Percentiles rank a stretch among this genome's conserved stretches.
Evolutionary conservation across 192 early-diverging fungal species (phyloP).

Genomic region (Coemansia pectinata): DNA sequence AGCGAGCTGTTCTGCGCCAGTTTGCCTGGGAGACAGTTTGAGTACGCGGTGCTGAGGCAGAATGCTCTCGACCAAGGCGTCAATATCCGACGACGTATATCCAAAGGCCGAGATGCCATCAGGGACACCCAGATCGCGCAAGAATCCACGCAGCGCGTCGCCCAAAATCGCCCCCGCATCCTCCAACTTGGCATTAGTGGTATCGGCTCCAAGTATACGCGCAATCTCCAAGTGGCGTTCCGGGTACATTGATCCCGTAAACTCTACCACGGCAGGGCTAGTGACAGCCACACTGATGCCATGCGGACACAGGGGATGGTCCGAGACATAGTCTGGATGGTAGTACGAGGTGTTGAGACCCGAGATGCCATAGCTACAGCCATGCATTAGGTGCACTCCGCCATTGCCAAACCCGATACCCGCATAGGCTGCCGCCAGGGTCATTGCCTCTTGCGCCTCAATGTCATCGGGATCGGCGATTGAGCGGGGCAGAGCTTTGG

Average conservation of each 20-base stretch:
- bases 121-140: slow-evolving; percentile 77
- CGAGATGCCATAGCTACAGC: slow-evolving; percentile 84
- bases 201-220: slow-evolving; percentile 69
- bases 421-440: slow-evolving; percentile 85
- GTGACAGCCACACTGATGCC: slow-evolving; percentile 89
- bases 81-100: slow-evolving; percentile 67
- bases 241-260: slow-evolving; percentile 74
- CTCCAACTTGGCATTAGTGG: slow-evolving; percentile 61
- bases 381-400: slow-evolving; percentile 86
- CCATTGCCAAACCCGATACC: slow-evolving; percentile 89
- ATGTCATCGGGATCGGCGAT: slow-evolving; percentile 68
- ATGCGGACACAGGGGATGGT: slow-evolving; percentile 72
- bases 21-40: slow-evolving; percentile 74
- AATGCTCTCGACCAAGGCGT: slow-evolving; percentile 77
- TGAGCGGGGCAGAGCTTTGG: slow-evolving; percentile 73
- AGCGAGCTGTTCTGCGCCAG: slow-evolving; percentile 48
- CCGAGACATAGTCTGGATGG: slow-evolving; percentile 77
- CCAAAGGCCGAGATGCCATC: slow-evolving; percentile 80
- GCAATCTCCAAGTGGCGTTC: slow-evolving; percentile 88
- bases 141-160: slow-evolving; percentile 76
- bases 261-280: slow-evolving; percentile 89
- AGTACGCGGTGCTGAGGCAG: slow-evolving; percentile 91
- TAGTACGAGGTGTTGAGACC: slow-evolving; percentile 80
- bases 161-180: slow-evolving; percentile 75
- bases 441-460: slow-evolving; percentile 79